Base-by-base conservation (phyloP, 305 asterid genomes). In the Rubia balearica region DNA sequence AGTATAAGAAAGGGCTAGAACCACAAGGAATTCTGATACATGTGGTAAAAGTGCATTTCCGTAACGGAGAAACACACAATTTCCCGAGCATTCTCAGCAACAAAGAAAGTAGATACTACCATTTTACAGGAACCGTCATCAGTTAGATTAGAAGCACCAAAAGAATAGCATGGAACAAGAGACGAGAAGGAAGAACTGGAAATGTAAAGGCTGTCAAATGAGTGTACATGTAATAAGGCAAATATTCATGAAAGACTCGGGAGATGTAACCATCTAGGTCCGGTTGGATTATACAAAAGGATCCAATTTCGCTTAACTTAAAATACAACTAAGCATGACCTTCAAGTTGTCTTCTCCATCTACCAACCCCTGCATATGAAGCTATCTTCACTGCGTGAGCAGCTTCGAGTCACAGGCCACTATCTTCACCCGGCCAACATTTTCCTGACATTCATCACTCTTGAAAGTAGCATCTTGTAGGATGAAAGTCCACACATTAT, bases 401-500 rank as follows among this genome's bases (percentile, higher is more conserved):
- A 94, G 82, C 86, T 89, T 89, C 0, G 97, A 88, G 86, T 94
- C 96, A 43, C 98, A 91, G 2, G 98, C 98, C 30, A 94, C 98
- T 42, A 94, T 94, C 89, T 94, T 91, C 65, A 94, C 89, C 33
- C 82, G 84, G 13, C 88, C 85, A 51, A 94, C 96, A 17, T 64
- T 80, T 83, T 91, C 97, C 75, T 84, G 95, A 81, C 85, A 84
- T 73, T 89, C 98, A 55, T 94, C 98, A 19, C 85, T 83, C 85
- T 94, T 94, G 75, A 94, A 89, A 62, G 62, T 65, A 67, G 91
- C 98, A 82, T 89, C 80, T 89, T 94, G 97, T 69, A 94, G 77
- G 81, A 91, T 86, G 92, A 94, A 91, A 56, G 99, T 94, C 99
- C 99, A 94, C n/a, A 94, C 97, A 60, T 94, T 89, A 88, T 91